These are phyloP conservation scores for Arthrinium phaeospermum DNA, from an alignment of 2,329 filamentous ascomycete genomes.

Conservation along the genomic window DNA sequence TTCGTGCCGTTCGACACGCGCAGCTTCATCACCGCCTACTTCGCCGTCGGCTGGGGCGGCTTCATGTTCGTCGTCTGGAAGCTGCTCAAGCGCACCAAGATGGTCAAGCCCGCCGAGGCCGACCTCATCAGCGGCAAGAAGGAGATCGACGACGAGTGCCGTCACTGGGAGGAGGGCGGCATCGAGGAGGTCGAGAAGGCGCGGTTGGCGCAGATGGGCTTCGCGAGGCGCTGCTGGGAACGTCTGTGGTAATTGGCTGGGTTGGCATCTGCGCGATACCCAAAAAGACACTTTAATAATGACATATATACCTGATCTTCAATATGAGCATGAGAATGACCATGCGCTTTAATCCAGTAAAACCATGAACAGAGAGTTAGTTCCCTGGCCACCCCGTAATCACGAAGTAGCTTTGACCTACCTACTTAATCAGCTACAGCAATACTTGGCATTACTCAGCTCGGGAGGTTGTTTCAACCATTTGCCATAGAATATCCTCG, in stretches of 20 bases:
- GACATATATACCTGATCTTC: neutral
- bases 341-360: neutral
- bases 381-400: neutral
- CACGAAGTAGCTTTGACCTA: too few species aligned
- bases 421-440: neutral
- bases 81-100: slow-evolving; percentile 64
- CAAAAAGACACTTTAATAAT: neutral
- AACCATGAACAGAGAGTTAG: neutral
- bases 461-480: neutral
- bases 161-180: slow-evolving; percentile 50
- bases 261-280: neutral
- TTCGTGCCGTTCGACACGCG: slow-evolving; percentile 57
- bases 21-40: slow-evolving; percentile 59
- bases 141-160: slow-evolving; percentile 65
- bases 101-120: slow-evolving; percentile 59
- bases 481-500: neutral
- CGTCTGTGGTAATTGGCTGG: slow-evolving; percentile 42
- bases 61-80: slow-evolving; percentile 71
- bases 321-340: neutral
- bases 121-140: slow-evolving; percentile 68
- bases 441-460: neutral
- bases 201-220: slow-evolving; percentile 43
- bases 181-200: slow-evolving; percentile 51
- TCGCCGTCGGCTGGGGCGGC: slow-evolving; percentile 57
- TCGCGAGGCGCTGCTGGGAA: slow-evolving; percentile 45